Conservation (phyloP, 495 filamentous ascomycete genomes). For the Daldinia vernicosa region DNA sequence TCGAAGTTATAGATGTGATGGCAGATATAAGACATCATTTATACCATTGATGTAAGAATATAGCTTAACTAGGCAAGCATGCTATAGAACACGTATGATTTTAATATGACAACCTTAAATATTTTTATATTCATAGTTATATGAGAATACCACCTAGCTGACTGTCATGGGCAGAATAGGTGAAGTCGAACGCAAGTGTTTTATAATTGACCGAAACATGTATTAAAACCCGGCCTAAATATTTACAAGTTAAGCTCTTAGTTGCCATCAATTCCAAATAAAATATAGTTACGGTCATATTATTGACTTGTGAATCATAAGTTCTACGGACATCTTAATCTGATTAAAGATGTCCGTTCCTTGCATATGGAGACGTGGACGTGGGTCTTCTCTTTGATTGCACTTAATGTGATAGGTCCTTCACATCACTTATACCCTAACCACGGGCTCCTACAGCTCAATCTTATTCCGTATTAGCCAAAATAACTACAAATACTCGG, state of each 20-base stretch:
- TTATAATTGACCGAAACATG: not conserved
- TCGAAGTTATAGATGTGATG: not conserved
- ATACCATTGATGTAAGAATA: not conserved
- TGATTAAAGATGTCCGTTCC: not conserved
- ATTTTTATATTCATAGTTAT: not conserved
- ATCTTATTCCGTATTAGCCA: not conserved
- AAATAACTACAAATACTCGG: not conserved
- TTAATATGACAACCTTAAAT: too few species aligned
- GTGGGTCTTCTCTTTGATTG: not conserved
- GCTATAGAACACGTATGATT: too few species aligned
- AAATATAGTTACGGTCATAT: not conserved
- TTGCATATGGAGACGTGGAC: not conserved
- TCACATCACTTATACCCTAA: not conserved
- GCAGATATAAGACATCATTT: not conserved
- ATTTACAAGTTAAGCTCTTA: not conserved
- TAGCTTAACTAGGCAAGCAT: not conserved
- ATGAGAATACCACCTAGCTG: not conserved
- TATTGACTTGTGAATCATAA: not conserved
- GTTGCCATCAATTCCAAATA: not conserved
- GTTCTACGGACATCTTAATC: not conserved
- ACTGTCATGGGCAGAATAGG: not conserved
- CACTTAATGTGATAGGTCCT: not conserved
- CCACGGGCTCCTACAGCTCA: not conserved
- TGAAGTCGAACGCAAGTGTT: not conserved
- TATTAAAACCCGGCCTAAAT: not conserved